Percentiles rank a stretch among this genome's conserved stretches.
Conservation (phyloP, 176 grass and related monocot species). For the Avena eriantha region DNA sequence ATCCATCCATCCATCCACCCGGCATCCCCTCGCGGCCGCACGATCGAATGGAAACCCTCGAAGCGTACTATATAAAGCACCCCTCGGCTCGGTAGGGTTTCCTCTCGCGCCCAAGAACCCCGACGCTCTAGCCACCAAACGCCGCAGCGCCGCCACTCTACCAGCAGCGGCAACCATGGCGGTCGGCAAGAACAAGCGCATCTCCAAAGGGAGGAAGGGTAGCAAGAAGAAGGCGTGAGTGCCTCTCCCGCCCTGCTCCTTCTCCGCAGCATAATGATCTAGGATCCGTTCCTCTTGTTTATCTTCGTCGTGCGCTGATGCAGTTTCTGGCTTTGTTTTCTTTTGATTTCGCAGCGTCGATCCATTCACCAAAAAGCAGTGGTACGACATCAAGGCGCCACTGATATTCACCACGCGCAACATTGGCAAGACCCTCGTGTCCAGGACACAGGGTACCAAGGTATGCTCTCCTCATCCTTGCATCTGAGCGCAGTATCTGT, state of each 20-base stretch:
- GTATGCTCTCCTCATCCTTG: not conserved
- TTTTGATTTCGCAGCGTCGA: slow-evolving; percentile 60
- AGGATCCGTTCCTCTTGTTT: not conserved
- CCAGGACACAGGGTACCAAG: slow-evolving; percentile 97
- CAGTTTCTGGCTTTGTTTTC: not conserved
- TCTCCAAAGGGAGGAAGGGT: slow-evolving; percentile 91
- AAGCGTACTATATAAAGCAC: not conserved
- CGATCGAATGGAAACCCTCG: slow-evolving; percentile 37
- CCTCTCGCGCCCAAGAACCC: not conserved
- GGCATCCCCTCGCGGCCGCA: not conserved
- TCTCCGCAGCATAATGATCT: not conserved
- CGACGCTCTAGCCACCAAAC: not conserved
- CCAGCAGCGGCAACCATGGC: slow-evolving; percentile 42
- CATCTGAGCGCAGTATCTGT: not conserved
- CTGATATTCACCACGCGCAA: slow-evolving; percentile 65
- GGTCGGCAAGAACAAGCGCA: slow-evolving; percentile 92
- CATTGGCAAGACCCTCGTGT: slow-evolving; percentile 90
- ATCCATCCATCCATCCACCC: slow-evolving; percentile 40
- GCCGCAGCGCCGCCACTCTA: slow-evolving; percentile 38
- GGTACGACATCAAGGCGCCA: slow-evolving; percentile 97
- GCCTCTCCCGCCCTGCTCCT: not conserved
- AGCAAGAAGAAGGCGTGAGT: slow-evolving; percentile 89
- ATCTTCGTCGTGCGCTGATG: not conserved
- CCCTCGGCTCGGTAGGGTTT: not conserved
- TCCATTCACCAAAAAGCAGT: slow-evolving; percentile 89